phyloP scores from a whole-genome alignment of 2,329 filamentous ascomycete genomes.

The Neopestalotiopsis sp. region DNA sequence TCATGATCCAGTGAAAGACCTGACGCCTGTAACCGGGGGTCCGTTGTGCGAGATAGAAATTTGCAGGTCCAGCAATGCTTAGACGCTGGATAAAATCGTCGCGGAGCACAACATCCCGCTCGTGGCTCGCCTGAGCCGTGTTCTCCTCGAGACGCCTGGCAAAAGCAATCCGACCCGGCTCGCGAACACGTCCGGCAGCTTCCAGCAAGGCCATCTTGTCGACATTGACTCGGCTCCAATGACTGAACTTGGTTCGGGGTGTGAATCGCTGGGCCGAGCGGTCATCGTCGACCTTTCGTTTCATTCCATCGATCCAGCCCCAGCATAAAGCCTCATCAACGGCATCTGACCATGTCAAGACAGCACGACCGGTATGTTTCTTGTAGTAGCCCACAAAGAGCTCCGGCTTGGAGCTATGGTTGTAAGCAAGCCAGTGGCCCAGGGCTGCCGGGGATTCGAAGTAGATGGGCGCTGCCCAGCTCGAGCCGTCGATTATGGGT shows the following conservation, averaged over 20 bases:
- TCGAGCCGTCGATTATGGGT: constrained; percentile 4
- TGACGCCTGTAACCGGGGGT: constrained; percentile 16
- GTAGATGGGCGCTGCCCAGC: constrained; percentile 17
- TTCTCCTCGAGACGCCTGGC: constrained; percentile 17
- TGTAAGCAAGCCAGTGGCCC: constrained; percentile 17
- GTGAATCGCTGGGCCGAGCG: constrained; percentile 61
- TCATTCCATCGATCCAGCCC: constrained; percentile 66
- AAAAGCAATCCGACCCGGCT: constrained; percentile 17
- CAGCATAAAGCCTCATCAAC: constrained; percentile 61
- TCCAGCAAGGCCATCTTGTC: constrained; percentile 50
- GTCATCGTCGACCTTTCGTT: constrained; percentile 45
- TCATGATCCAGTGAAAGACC: constrained; percentile 21
- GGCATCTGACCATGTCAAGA: constrained; percentile 41
- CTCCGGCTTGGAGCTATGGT: constrained; percentile 17
- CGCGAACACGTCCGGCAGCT: constrained; percentile 49
- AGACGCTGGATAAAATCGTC: constrained; percentile 9
- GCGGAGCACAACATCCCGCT: constrained; percentile 15
- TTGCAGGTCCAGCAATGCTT: not conserved
- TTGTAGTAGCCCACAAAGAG: constrained; percentile 21
- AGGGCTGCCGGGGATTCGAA: constrained; percentile 19
- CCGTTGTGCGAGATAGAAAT: constrained; percentile 10
- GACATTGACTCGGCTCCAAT: constrained; percentile 65
- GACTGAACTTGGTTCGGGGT: constrained; percentile 55
- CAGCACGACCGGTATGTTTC: constrained; percentile 17
- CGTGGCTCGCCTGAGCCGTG: constrained; percentile 19